Conservation (phyloP, 2,329 filamentous ascomycete species). For the Cercospora sp. region DNA sequence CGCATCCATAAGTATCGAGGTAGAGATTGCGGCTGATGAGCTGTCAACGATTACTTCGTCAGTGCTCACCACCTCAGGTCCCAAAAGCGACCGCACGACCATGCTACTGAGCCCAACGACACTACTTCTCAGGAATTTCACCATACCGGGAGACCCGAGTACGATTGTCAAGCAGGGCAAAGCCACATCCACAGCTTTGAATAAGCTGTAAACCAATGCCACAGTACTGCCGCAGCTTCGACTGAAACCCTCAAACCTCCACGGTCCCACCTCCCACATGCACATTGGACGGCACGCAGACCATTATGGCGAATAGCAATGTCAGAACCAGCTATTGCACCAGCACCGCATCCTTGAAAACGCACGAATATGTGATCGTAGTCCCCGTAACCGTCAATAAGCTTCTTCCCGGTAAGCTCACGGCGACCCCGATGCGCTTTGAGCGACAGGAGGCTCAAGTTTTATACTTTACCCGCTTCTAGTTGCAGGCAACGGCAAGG, state of each 20-base stretch:
- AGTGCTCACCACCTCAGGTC: neutral
- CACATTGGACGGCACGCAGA: neutral
- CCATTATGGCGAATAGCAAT: neutral
- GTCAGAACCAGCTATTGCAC: neutral
- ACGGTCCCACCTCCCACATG: neutral
- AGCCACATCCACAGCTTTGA: neutral
- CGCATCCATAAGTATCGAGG: neutral
- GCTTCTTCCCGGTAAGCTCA: neutral
- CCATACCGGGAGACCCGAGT: neutral
- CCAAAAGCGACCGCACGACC: neutral
- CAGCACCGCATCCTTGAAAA: too few relatives aligned
- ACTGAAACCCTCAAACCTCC: neutral
- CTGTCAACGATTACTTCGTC: neutral
- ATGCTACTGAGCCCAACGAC: too few relatives aligned
- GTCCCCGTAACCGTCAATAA: neutral
- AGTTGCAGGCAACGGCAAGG: neutral
- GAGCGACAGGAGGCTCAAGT: neutral
- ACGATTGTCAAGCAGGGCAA: neutral
- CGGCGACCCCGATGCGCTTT: neutral
- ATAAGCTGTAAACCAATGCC: neutral
- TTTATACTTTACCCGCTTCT: neutral
- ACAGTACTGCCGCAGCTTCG: neutral
- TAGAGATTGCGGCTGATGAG: neutral
- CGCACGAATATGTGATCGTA: neutral
- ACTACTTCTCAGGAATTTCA: neutral